Base-by-base conservation (phyloP, 2,329 filamentous ascomycete species). In the Penicillium hesseltinei region DNA sequence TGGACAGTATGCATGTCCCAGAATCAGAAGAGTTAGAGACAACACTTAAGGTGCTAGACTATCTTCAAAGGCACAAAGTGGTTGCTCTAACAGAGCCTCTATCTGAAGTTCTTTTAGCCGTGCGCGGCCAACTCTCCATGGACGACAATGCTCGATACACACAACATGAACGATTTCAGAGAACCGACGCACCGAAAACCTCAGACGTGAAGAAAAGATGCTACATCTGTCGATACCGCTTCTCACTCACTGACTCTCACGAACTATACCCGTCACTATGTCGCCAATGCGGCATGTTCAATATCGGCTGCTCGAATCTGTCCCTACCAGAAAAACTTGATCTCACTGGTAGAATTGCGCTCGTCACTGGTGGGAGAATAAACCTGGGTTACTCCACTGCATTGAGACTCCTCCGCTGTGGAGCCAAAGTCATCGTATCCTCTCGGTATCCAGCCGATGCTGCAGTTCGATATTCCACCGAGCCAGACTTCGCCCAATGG, bases 391-490 rank as follows among this genome's bases (percentile, higher is more conserved):
- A 69, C 46, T 61, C 65, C 35, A 72, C 67, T 8, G 70, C 69
- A 6, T 61, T 75, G 5, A 65, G 73, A 13, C 62, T 75, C 17
- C 66, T 75, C 7, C 68, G 71, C 2, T 75, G 72, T 49, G 73
- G 73, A 15, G 71, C 71, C 2, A 56, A 54, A 3, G 73, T 76
- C 17, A 70, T 75, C n/a, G 71, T 70, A 1, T 72, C 73, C 2
- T 69, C 70, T 5, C 67, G 74, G 17, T 75, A 76, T 47, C 74
- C 73, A 9, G 59, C 62, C 8, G 74, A 76, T 52, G 71, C 73
- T 6, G 66, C 67, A 21, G 50, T 56, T 2, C 66, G 72, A 27
- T 75, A 74, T 57, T 27, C 55, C 11, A 43, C 23, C 2, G 61
- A 62, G 31, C n/a, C 29, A 15, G 61, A 65, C 43, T 62, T 59